A percentile compares a stretch with the other conserved stretches of the same genome.
Conservation (phyloP, 1,139 yeast genomes). For the Sugiyamaella japonica region DNA sequence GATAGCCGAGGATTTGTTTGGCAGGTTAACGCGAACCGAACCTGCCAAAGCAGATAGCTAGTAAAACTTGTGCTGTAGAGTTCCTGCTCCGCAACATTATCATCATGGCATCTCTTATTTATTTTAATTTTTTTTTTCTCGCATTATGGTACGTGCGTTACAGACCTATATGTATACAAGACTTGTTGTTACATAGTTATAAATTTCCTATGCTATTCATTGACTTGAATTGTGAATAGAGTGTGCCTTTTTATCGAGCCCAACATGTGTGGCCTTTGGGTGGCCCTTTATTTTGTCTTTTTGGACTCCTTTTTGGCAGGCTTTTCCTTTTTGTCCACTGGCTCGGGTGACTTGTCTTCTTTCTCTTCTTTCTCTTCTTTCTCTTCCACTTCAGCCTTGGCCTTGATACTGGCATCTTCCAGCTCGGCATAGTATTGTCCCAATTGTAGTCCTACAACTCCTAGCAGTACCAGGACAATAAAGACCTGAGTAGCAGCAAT, state of each 20-base stretch:
- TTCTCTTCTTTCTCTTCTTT: conserved; percentile 20
- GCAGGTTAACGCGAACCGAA: conserved; percentile 11
- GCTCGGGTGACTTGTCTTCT: not conserved
- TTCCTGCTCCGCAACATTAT: no score
- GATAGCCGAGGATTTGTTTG: conserved; percentile 13
- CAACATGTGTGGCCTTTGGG: no score
- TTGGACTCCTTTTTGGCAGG: conserved; percentile 11
- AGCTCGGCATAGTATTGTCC: conserved; percentile 89
- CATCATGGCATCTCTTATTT: not conserved
- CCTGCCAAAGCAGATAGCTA: conserved; percentile 5
- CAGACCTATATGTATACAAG: conserved; percentile 5
- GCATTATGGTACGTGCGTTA: conserved; percentile 9
- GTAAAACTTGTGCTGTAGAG: not conserved
- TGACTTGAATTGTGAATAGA: no score
- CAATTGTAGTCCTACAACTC: conserved; percentile 77
- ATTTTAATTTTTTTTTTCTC: not conserved
- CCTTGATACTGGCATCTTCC: conserved; percentile 53
- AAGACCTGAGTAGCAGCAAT: conserved; percentile 88
- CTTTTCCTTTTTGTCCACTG: not conserved
- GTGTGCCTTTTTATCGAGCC: no score
- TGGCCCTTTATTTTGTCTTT: conserved; percentile 9
- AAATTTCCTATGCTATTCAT: not conserved
- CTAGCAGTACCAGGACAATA: conserved; percentile 67
- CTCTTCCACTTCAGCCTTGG: conserved; percentile 37
- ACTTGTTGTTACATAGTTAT: conserved; percentile 16